These are phyloP conservation scores for Beta lomatogona DNA, from an alignment of 179 eudicot genomes.

Conservation along the genomic window DNA sequence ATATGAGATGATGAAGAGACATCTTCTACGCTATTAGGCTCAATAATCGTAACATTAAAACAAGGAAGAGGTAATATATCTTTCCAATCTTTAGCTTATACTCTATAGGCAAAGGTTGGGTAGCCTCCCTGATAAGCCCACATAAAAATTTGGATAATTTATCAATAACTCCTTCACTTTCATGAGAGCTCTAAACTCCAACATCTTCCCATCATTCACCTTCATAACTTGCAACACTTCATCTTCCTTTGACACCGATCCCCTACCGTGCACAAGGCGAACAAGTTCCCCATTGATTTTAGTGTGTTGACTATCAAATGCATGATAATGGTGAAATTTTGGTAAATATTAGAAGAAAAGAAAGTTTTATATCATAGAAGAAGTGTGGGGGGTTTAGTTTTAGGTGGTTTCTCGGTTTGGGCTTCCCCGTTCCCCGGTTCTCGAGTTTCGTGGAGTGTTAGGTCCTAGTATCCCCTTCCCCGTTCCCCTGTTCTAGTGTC, in stretches of 20 bases:
- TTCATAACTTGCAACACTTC: constrained; percentile 43
- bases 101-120: constrained; percentile 43
- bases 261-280: constrained; percentile 32
- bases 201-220: constrained; percentile 41
- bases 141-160: constrained; percentile 35
- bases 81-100: constrained; percentile 41
- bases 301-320: constrained; percentile 14
- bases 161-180: constrained; percentile 37
- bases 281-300: constrained; percentile 47
- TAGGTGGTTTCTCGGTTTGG: too few relatives aligned
- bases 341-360: constrained; percentile 20
- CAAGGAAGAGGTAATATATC: constrained; percentile 41
- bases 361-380: constrained; percentile 24
- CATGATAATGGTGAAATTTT: constrained; percentile 17
- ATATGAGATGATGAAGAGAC: neutral
- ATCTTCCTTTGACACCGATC: constrained; percentile 1
- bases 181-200: constrained; percentile 43
- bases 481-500: too few relatives aligned
- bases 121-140: constrained; percentile 40
- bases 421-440: too few relatives aligned
- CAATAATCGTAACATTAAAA: neutral
- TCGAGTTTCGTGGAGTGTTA: too few relatives aligned
- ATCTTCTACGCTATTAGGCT: neutral
- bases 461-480: too few relatives aligned
- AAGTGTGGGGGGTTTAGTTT: too few relatives aligned